These are phyloP conservation scores for Celoporthe dispersa DNA, from an alignment of 2,329 filamentous ascomycete genomes.

Conservation along the genomic window DNA sequence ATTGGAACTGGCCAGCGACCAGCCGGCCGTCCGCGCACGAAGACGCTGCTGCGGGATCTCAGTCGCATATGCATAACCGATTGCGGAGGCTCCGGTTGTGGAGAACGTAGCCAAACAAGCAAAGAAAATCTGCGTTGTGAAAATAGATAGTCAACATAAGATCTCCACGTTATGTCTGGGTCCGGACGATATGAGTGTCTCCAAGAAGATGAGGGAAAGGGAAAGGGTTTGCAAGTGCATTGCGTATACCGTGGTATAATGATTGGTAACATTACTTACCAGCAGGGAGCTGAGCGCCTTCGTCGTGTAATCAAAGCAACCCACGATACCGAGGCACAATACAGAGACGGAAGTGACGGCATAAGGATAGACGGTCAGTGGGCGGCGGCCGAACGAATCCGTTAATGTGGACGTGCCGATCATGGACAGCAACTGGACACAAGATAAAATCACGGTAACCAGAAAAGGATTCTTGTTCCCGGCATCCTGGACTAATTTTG, in stretches of 20 bases:
- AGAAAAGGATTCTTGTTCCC: conserved; percentile 34
- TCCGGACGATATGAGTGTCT: too few species aligned
- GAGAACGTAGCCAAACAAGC: conserved; percentile 47
- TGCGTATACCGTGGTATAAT: not conserved
- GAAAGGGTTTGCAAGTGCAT: not conserved
- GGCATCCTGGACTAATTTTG: conserved; percentile 29
- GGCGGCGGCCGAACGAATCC: conserved; percentile 43
- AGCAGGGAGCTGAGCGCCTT: conserved; percentile 42
- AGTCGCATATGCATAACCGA: conserved; percentile 48
- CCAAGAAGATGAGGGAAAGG: not conserved
- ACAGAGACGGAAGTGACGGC: conserved; percentile 43
- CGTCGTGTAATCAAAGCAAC: conserved; percentile 44
- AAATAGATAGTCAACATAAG: not conserved
- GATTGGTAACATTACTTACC: conserved; percentile 33
- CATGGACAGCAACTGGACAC: conserved; percentile 48
- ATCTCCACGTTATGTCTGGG: not conserved
- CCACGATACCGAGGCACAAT: conserved; percentile 44
- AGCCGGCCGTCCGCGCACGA: conserved; percentile 45
- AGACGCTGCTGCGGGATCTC: conserved; percentile 47
- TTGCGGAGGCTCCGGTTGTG: conserved; percentile 47
- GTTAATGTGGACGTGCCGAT: conserved; percentile 42
- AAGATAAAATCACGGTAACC: conserved; percentile 37
- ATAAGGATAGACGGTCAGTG: conserved; percentile 46
- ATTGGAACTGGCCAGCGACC: conserved; percentile 44
- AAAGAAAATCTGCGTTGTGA: conserved; percentile 43